phyloP scores from a whole-genome alignment of 306 rosid species.

The Parietaria judaica region DNA sequence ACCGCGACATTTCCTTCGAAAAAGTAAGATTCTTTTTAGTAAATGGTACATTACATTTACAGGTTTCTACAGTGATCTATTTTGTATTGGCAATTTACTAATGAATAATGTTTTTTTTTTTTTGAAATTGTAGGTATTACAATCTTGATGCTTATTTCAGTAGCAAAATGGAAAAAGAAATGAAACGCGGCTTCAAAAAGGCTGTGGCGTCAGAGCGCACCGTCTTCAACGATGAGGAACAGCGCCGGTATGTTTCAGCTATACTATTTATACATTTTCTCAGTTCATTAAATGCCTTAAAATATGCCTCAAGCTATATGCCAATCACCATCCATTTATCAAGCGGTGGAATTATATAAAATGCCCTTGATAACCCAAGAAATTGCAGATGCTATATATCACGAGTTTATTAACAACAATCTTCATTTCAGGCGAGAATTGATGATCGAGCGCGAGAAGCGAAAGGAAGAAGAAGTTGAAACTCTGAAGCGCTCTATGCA shows the following conservation, averaged over 20 bases:
- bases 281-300: too few relatives aligned
- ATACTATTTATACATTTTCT: background rate
- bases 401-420: background rate
- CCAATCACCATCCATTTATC: too few relatives aligned
- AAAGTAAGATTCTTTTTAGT: slow-evolving; percentile 45
- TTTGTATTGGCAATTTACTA: background rate
- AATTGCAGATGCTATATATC: too few relatives aligned
- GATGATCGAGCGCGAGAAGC: slow-evolving; percentile 67
- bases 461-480: slow-evolving; percentile 77
- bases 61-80: background rate
- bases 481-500: slow-evolving; percentile 71
- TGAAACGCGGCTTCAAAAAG: slow-evolving; percentile 58
- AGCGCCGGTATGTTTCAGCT: slow-evolving; percentile 52
- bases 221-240: slow-evolving; percentile 90
- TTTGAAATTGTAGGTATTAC: slow-evolving; percentile 61
- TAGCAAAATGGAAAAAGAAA: slow-evolving; percentile 58
- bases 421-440: slow-evolving; percentile 56
- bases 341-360: too few relatives aligned
- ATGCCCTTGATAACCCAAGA: too few relatives aligned
- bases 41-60: background rate
- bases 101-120: slow-evolving; percentile 12
- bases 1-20: slow-evolving; percentile 95
- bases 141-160: slow-evolving; percentile 72
- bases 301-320: too few relatives aligned
- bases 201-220: slow-evolving; percentile 49